Evolutionary conservation across 73 alveolate genomes (phyloP), one percentile per base, ranked within the genome.

Genomic region (Tetrahymena thermophila): DNA sequence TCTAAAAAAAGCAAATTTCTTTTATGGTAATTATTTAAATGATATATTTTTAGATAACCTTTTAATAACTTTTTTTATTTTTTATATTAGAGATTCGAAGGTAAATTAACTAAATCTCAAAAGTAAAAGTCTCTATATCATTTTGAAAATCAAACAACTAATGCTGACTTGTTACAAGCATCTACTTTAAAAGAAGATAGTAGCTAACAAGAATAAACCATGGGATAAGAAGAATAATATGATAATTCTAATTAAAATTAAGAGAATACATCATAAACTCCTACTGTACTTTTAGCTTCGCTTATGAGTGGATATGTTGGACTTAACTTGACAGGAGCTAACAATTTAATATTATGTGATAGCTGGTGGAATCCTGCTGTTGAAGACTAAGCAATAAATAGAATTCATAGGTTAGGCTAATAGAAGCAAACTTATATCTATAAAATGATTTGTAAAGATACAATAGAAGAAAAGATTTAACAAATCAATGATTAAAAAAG

Each of bases 281-380:
- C 55, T 31, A 44, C 94, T 50, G 96, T 97, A 89, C 96, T 97
- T 35, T 85, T 97, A 44, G 95, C 94, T 28, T 96, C 98, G 1
- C 56, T 97, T 38, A 97, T 97, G 71, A 97, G 98, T 35, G 99
- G 98, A 15, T 98, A 99, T 56, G 98, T 98, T 35, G 99, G 99
- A 35, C 97, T 99, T 83, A 99, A 98, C 97, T 96, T 99, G 95
- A 98, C 98, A 13, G 96, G 98, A 84, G 99, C 99, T 17, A 97
- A 98, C 94, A 98, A 98, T 56, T 99, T 98, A 31, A 97, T 98
- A 34, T 96, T 99, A 96, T 95, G 98, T 95, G 99, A 99, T 95
- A 99, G 99, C 96, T 98, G 99, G 98, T 99, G 97, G 97, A 95
- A 95, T 89, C 97, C 97, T 42, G 97, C 97, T 89, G 94, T 95